Base-by-base conservation (phyloP, 1,284 basidiomycete genomes). In the Cystobasidium sp. region DNA sequence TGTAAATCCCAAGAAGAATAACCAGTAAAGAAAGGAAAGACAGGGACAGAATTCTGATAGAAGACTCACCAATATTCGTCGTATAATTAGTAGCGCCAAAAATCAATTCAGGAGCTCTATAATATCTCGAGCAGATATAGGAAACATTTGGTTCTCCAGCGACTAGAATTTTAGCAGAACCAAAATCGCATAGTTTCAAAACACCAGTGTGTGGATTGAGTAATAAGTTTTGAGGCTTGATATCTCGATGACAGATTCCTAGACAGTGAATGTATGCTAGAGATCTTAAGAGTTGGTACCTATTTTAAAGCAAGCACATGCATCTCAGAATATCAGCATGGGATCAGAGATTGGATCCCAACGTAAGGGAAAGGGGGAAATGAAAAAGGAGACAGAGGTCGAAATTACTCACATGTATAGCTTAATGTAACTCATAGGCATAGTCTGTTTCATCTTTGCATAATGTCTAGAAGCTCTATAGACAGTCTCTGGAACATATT, bases 41-140 rank as follows among this genome's bases (percentile, higher is more conserved):
- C n/a, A n/a, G n/a, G n/a, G n/a, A n/a, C n/a, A n/a, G n/a, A n/a
- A n/a, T n/a, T n/a, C n/a, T n/a, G n/a, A n/a, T n/a, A n/a, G n/a
- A n/a, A n/a, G n/a, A n/a, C n/a, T n/a, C 79, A 93, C 93, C 94
- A 81, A 99, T 99, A 84, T 97, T 97, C 79, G 96, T 99, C n/a
- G 95, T 97, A 86, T 99, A 99, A 87, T 99, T 99, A 75, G 97
- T 99, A 47, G 96, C 96, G 68, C 96, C 96, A 83, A 99, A 99
- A 83, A 99, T 99, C 82, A 99, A 89, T 85, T 99, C 96, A 24
- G 96, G 97, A 66, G 96, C 97, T 79, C 96, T 91, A 86, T 99
- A 99, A 86, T 99, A 99, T 82, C 96, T 88, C 79, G 96, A 99
- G 86, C 96, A 99, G 82, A 99, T 99, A 85, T 99, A 99, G 84